phyloP scores from a whole-genome alignment of 192 early-diverging fungal species.

The Dissophora globulifera region DNA sequence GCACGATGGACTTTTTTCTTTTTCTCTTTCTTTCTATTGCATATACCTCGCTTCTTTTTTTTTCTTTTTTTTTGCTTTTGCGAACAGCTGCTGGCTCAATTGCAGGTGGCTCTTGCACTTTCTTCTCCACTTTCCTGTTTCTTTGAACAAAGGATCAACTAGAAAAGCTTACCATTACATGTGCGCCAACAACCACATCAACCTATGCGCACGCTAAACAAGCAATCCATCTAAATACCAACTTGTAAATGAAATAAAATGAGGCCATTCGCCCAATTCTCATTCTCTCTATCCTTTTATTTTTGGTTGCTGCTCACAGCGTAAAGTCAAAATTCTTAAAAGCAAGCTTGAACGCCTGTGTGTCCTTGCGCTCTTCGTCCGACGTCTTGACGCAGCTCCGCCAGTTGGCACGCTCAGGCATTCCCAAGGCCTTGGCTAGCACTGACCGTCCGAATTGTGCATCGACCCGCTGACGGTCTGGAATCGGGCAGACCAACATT shows the following conservation, averaged over 20 bases:
- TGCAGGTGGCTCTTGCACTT: slow-evolving; percentile 3
- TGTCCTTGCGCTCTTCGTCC: slow-evolving; percentile 70
- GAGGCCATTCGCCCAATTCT: too few relatives aligned
- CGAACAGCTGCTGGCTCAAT: too few relatives aligned
- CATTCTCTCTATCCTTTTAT: too few relatives aligned
- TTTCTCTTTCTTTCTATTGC: neutral
- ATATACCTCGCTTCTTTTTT: neutral
- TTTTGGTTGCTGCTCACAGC: too few relatives aligned
- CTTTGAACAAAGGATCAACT: neutral
- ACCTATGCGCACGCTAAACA: too few relatives aligned
- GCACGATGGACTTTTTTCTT: neutral
- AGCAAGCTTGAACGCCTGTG: slow-evolving; percentile 49
- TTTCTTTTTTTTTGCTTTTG: neutral
- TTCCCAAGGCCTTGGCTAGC: slow-evolving; percentile 71
- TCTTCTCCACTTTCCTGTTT: neutral
- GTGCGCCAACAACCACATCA: neutral
- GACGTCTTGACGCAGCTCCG: slow-evolving; percentile 72
- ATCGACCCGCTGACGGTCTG: slow-evolving; percentile 66
- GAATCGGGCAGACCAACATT: slow-evolving; percentile 57
- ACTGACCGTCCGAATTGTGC: slow-evolving; percentile 82
- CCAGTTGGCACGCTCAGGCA: slow-evolving; percentile 83
- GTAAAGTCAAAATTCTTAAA: slow-evolving; percentile 61
- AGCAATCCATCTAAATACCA: too few relatives aligned
- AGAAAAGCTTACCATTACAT: neutral
- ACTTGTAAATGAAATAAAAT: neutral